Percentiles rank a stretch among this genome's conserved stretches.
Evolutionary conservation across 2,329 filamentous ascomycete genomes (phyloP).

Genomic region (Pseudomassariella vexata): DNA sequence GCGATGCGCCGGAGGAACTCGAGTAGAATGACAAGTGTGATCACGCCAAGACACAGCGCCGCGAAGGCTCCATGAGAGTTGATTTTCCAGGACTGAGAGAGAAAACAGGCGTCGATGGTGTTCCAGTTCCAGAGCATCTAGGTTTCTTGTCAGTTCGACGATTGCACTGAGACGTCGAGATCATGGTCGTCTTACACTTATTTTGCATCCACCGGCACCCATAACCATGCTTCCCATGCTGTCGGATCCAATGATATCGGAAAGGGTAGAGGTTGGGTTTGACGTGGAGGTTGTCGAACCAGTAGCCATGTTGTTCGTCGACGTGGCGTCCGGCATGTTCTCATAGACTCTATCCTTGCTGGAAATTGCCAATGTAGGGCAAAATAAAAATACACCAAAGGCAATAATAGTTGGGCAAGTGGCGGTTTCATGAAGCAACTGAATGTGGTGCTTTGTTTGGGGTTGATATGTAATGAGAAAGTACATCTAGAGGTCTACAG

Average conservation of each 20-base stretch:
- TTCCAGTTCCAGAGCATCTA: constrained; percentile 82
- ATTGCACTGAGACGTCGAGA: no score
- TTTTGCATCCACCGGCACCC: constrained; percentile 4
- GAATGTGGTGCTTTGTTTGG: no score
- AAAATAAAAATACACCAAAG: no score
- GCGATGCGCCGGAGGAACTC: constrained; percentile 65
- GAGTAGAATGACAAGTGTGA: constrained; percentile 66
- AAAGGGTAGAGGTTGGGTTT: not conserved
- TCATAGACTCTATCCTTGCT: constrained; percentile 2
- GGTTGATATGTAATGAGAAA: no score
- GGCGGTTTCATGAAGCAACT: no score
- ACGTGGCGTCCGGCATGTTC: constrained; percentile 4
- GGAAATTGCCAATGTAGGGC: no score
- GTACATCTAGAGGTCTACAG: no score
- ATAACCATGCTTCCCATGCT: not conserved
- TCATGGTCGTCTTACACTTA: constrained; percentile 3
- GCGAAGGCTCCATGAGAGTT: constrained; percentile 67
- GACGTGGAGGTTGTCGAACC: constrained; percentile 1
- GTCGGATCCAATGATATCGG: not conserved
- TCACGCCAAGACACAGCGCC: constrained; percentile 71
- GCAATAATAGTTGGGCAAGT: no score
- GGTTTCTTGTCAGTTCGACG: no score
- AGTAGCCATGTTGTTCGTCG: not conserved
- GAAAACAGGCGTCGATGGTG: constrained; percentile 67
- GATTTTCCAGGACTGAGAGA: constrained; percentile 64